Conservation (phyloP, 768 basidiomycete species). For the Tricholomella constricta region DNA sequence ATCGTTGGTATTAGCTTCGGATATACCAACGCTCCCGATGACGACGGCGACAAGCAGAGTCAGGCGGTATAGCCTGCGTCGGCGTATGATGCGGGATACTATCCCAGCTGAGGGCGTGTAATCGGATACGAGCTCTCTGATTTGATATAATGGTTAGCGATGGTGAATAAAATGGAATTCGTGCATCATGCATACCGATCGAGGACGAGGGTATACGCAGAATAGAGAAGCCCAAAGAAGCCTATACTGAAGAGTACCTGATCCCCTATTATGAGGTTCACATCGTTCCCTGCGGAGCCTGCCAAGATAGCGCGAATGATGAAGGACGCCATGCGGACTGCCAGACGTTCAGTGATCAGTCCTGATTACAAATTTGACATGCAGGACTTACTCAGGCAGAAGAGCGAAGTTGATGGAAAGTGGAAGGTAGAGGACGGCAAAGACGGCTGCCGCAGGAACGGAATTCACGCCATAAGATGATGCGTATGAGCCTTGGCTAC, state of each 20-base stretch:
- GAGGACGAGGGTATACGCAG: slow-evolving; percentile 33
- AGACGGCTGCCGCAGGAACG: slow-evolving; percentile 24
- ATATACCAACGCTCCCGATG: slow-evolving; percentile 23
- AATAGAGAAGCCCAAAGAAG: slow-evolving; percentile 35
- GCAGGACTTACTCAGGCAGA: slow-evolving; percentile 25
- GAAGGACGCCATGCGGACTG: slow-evolving; percentile 32
- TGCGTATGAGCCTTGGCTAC: not conserved
- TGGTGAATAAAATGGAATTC: not conserved
- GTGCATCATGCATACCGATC: slow-evolving; percentile 27
- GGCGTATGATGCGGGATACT: slow-evolving; percentile 12
- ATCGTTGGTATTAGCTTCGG: slow-evolving; percentile 9
- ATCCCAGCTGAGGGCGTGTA: not conserved
- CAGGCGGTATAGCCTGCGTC: slow-evolving; percentile 18
- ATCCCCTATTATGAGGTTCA: slow-evolving; percentile 27
- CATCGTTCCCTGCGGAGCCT: slow-evolving; percentile 24
- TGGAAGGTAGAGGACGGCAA: slow-evolving; percentile 27
- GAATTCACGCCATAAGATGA: slow-evolving; percentile 19
- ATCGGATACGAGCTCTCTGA: slow-evolving; percentile 5
- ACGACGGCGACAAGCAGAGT: slow-evolving; percentile 14
- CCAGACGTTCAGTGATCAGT: not conserved
- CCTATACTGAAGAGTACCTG: slow-evolving; percentile 32
- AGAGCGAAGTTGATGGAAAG: slow-evolving; percentile 28
- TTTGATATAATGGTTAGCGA: not conserved
- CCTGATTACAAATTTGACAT: too few species aligned
- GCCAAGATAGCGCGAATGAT: slow-evolving; percentile 28